phyloP scores from a whole-genome alignment of 495 filamentous ascomycete species.

The Penicillium daleae region DNA sequence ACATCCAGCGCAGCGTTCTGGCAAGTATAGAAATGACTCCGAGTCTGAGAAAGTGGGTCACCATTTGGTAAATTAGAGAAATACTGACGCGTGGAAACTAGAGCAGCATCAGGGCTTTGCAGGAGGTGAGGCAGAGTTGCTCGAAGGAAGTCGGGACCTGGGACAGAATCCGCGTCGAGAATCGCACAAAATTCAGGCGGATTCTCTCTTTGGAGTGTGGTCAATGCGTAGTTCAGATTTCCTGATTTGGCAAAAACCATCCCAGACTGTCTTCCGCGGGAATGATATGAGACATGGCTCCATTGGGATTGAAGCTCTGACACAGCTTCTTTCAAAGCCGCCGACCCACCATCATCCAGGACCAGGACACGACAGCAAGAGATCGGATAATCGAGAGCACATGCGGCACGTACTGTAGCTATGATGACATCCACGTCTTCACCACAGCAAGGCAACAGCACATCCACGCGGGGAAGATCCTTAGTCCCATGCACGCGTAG shows the following conservation, averaged over 20 bases:
- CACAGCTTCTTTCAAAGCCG: conserved; percentile 36
- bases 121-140: conserved; percentile 55
- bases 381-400: conserved; percentile 50
- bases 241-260: conserved; percentile 55
- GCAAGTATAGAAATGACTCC: conserved; percentile 47
- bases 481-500: conserved; percentile 29
- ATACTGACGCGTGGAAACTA: conserved; percentile 44
- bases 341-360: conserved; percentile 53
- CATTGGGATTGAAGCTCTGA: conserved; percentile 29
- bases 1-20: conserved; percentile 36
- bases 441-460: conserved; percentile 53
- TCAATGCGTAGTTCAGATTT: conserved; percentile 57
- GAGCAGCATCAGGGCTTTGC: conserved; percentile 30
- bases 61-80: conserved; percentile 56
- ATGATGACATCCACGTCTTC: conserved; percentile 55
- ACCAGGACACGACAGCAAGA: conserved; percentile 51
- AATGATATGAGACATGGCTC: conserved; percentile 51
- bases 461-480: conserved; percentile 48
- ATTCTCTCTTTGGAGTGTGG: conserved; percentile 39
- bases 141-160: conserved; percentile 52
- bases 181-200: conserved; percentile 46
- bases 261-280: conserved; percentile 45
- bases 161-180: conserved; percentile 51
- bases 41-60: conserved; percentile 53
- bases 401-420: conserved; percentile 55